Conservation (phyloP, 768 basidiomycete species). For the Myochromella boudieri region DNA sequence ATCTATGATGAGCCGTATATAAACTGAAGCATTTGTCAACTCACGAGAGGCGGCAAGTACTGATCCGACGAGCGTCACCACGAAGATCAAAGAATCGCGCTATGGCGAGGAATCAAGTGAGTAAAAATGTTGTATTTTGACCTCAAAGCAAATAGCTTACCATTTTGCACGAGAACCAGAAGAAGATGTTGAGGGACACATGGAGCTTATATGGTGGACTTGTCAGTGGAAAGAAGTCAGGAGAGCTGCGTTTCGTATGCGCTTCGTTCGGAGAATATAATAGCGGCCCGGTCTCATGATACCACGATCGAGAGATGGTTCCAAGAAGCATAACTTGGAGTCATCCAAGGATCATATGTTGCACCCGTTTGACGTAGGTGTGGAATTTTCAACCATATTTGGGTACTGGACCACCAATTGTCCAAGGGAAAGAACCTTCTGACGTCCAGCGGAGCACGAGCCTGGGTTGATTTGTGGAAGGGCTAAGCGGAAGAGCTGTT, state of each 20-base stretch:
- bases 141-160: not conserved
- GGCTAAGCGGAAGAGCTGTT: no score
- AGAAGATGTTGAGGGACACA: not conserved
- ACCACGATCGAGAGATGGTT: not conserved
- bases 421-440: no score
- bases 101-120: not conserved
- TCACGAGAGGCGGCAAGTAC: constrained; percentile 4
- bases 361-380: no score
- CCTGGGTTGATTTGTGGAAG: no score
- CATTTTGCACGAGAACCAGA: not conserved
- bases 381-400: no score
- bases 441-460: no score
- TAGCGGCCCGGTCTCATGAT: constrained; percentile 8
- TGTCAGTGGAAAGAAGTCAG: not conserved
- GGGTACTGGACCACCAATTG: no score
- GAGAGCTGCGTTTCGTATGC: not conserved
- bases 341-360: constrained; percentile 7
- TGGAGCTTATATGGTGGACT: constrained; percentile 3
- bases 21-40: not conserved
- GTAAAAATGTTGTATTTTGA: not conserved
- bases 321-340: constrained; percentile 3
- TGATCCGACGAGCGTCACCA: not conserved
- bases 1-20: not conserved
- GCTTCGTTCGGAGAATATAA: not conserved
- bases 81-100: not conserved